These are phyloP conservation scores for Apium graveolens DNA, from an alignment of 129 eudicot species.

Conservation along the genomic window DNA sequence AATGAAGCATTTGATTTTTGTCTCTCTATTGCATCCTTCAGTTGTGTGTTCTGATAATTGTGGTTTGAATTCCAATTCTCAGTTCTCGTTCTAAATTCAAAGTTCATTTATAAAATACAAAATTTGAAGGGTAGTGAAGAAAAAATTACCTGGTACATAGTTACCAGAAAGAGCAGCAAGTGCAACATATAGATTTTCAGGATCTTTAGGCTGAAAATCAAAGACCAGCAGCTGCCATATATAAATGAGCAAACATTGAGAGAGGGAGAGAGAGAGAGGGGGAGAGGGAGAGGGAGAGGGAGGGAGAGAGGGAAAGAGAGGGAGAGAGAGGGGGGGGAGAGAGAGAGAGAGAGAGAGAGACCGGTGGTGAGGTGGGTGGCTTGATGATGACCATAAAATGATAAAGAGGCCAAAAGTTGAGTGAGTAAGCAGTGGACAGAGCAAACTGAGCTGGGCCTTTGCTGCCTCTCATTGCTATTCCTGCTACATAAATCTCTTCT, in stretches of 20 bases:
- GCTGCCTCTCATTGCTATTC: conserved; percentile 55
- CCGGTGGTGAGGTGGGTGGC: conserved; percentile 30
- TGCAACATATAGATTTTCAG: conserved; percentile 70
- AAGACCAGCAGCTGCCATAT: conserved; percentile 53
- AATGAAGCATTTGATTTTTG: neutral
- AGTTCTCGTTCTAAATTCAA: neutral
- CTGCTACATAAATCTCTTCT: conserved; percentile 69
- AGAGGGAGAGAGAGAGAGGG: neutral
- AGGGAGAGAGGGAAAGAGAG: neutral
- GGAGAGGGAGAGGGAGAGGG: neutral
- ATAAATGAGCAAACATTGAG: neutral
- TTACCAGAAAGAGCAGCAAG: conserved; percentile 68
- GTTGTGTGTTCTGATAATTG: neutral
- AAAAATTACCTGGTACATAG: conserved; percentile 51
- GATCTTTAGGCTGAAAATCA: conserved; percentile 90
- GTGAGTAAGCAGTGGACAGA: conserved; percentile 62
- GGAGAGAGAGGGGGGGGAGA: neutral
- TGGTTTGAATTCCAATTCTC: neutral
- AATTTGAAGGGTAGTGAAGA: neutral
- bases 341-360: neutral
- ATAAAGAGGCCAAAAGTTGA: conserved; percentile 55
- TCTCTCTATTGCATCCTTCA: neutral
- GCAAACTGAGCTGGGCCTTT: conserved; percentile 67
- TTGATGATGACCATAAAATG: conserved; percentile 86
- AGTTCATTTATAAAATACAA: neutral